These are phyloP conservation scores for Chlamydomonas eustigma DNA, from an alignment of 139 green algal species.

Conservation along the genomic window DNA sequence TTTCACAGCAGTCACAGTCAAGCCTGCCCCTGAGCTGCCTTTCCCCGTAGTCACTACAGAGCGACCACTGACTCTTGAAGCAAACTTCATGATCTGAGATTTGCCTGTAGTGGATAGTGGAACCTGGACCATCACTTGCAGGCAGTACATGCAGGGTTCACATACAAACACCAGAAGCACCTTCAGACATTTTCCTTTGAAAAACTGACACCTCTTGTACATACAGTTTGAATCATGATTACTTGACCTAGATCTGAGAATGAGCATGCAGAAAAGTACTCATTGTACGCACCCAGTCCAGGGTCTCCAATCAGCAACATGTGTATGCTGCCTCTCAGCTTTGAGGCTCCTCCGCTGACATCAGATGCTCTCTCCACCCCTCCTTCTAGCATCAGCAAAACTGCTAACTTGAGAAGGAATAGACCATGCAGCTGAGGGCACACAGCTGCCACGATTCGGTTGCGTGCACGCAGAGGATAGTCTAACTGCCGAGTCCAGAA, in stretches of 20 bases:
- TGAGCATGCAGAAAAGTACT: too few species aligned
- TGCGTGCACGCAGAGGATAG: conserved; percentile 54
- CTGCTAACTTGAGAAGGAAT: conserved; percentile 71
- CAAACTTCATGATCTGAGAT: conserved; percentile 80
- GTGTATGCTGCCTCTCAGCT: conserved; percentile 69
- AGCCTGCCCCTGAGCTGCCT: conserved; percentile 67
- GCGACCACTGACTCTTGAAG: conserved; percentile 52
- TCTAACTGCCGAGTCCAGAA: conserved; percentile 42
- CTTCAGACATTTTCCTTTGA: too few species aligned
- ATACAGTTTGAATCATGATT: too few species aligned
- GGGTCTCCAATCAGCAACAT: conserved; percentile 91
- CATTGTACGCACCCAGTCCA: conserved; percentile 74
- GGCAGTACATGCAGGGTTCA: too few species aligned
- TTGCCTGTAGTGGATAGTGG: conserved; percentile 24
- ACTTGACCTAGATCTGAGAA: too few species aligned
- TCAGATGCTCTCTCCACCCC: conserved; percentile 46
- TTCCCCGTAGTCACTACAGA: conserved; percentile 71
- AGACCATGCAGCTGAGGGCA: conserved; percentile 68
- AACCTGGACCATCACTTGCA: neutral
- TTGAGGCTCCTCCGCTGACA: conserved; percentile 10
- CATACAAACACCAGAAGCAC: too few species aligned
- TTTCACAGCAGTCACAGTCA: conserved; percentile 80
- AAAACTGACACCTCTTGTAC: too few species aligned
- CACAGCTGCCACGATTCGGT: conserved; percentile 67
- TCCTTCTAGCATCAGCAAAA: conserved; percentile 72